Conservation (phyloP, 371 early-diverging fungal genomes). For the Mucor saturninus region DNA sequence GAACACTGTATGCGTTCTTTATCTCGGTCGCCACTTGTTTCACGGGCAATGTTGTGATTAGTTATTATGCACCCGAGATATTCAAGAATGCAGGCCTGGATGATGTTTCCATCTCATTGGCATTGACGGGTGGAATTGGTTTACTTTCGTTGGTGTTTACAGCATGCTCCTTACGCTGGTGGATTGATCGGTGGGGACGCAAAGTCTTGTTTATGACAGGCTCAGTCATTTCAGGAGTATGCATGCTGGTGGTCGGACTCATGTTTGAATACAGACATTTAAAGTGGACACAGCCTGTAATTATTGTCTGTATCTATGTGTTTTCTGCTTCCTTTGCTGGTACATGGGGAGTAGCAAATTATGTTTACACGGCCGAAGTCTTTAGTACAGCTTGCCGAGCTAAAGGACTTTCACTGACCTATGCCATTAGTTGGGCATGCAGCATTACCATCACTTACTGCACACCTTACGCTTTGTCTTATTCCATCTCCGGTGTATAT, state of each 20-base stretch:
- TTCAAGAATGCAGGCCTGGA: slow-evolving; percentile 41
- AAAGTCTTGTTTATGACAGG: slow-evolving; percentile 50
- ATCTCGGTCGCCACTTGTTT: slow-evolving; percentile 65
- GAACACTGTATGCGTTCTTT: slow-evolving; percentile 42
- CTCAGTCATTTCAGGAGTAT: slow-evolving; percentile 30
- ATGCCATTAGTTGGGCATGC: slow-evolving; percentile 67
- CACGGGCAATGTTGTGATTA: slow-evolving; percentile 65
- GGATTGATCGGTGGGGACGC: slow-evolving; percentile 47
- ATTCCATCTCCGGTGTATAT: slow-evolving; percentile 60
- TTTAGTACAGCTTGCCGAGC: slow-evolving; percentile 51
- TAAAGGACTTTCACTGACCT: slow-evolving; percentile 50
- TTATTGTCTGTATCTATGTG: slow-evolving; percentile 46
- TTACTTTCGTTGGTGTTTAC: slow-evolving; percentile 47
- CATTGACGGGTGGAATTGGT: slow-evolving; percentile 46
- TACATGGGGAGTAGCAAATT: slow-evolving; percentile 56
- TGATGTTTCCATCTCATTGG: slow-evolving; percentile 40
- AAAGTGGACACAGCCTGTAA: slow-evolving; percentile 29
- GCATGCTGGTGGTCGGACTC: slow-evolving; percentile 40
- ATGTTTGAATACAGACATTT: not conserved
- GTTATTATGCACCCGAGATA: slow-evolving; percentile 53
- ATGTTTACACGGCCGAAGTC: slow-evolving; percentile 75
- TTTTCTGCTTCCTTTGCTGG: slow-evolving; percentile 55
- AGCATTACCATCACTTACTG: slow-evolving; percentile 52
- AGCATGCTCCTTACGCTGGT: slow-evolving; percentile 61
- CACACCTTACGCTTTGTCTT: slow-evolving; percentile 47